Evolutionary conservation across 2,329 filamentous ascomycete species (phyloP).

Genomic region (Venturia nashicola): DNA sequence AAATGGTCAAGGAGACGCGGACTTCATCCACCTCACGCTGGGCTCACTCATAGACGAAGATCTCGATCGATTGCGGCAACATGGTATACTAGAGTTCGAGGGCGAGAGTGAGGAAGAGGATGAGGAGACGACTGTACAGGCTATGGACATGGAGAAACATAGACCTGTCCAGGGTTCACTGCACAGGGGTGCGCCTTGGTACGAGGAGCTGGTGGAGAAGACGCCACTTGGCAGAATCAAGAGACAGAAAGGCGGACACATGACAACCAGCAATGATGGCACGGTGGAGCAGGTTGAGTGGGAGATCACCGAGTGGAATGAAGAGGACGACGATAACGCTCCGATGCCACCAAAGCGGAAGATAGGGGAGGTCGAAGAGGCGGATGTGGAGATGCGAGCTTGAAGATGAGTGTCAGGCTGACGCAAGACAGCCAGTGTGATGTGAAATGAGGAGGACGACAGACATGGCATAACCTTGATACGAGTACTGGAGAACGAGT

Average conservation of each 20-base stretch:
- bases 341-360: constrained; percentile 16
- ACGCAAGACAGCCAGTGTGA: constrained; percentile 3
- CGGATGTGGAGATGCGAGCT: constrained; percentile 12
- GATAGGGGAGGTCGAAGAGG: constrained; percentile 15
- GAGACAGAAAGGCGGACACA: constrained; percentile 45
- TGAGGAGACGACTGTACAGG: constrained; percentile 14
- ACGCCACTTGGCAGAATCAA: constrained; percentile 59
- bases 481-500: background rate
- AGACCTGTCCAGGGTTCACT: constrained; percentile 12
- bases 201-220: constrained; percentile 68
- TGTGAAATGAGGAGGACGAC: background rate
- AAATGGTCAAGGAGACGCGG: constrained; percentile 20
- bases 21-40: constrained; percentile 72
- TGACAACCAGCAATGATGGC: constrained; percentile 44
- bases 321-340: constrained; percentile 22
- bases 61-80: constrained; percentile 57
- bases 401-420: constrained; percentile 18
- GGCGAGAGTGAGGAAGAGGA: constrained; percentile 23
- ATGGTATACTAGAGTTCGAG: constrained; percentile 48
- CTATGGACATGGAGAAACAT: constrained; percentile 13
- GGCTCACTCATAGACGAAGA: constrained; percentile 63
- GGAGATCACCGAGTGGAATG: constrained; percentile 63
- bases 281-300: constrained; percentile 55
- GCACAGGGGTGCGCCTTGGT: constrained; percentile 61
- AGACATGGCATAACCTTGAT: background rate